These are phyloP conservation scores for Cryptococcus floricola DNA, from an alignment of 1,284 basidiomycete species.

Conservation along the genomic window DNA sequence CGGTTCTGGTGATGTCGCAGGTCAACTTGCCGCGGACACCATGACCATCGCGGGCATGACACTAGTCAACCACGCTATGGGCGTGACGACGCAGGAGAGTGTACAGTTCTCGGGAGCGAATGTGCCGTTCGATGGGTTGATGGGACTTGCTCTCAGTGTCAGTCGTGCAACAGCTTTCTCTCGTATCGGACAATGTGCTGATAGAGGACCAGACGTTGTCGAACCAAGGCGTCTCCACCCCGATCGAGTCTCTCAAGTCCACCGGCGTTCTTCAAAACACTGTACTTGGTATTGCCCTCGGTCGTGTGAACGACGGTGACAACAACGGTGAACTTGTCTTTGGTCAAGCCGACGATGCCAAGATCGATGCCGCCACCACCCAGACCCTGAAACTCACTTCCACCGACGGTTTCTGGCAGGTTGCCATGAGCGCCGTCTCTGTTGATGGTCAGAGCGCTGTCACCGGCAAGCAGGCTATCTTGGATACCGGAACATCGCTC, in stretches of 20 bases:
- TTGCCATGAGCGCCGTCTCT: slow-evolving; percentile 21
- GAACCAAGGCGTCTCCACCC: slow-evolving; percentile 63
- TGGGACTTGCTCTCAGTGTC: slow-evolving; percentile 65
- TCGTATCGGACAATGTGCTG: neutral
- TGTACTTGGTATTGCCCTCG: slow-evolving; percentile 76
- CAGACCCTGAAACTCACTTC: slow-evolving; percentile 16
- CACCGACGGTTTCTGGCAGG: slow-evolving; percentile 46
- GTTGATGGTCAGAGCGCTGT: slow-evolving; percentile 25
- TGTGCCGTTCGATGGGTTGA: slow-evolving; percentile 71
- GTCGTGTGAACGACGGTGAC: slow-evolving; percentile 63
- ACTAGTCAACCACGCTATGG: slow-evolving; percentile 65
- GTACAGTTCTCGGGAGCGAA: slow-evolving; percentile 31
- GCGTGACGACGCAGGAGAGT: slow-evolving; percentile 51
- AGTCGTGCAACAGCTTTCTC: slow-evolving; percentile 54
- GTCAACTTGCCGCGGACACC: slow-evolving; percentile 64
- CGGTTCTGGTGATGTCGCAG: slow-evolving; percentile 67
- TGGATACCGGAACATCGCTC: slow-evolving; percentile 44
- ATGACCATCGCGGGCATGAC: slow-evolving; percentile 64
- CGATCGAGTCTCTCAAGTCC: slow-evolving; percentile 66
- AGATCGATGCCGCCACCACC: slow-evolving; percentile 36
- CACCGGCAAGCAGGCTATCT: slow-evolving; percentile 15
- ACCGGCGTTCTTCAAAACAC: slow-evolving; percentile 61
- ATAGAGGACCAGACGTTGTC: slow-evolving; percentile 55
- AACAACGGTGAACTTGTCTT: slow-evolving; percentile 64
- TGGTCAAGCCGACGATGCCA: slow-evolving; percentile 32